Base-by-base conservation (phyloP, 2,329 filamentous ascomycete genomes). In the Aspergillus sp. region DNA sequence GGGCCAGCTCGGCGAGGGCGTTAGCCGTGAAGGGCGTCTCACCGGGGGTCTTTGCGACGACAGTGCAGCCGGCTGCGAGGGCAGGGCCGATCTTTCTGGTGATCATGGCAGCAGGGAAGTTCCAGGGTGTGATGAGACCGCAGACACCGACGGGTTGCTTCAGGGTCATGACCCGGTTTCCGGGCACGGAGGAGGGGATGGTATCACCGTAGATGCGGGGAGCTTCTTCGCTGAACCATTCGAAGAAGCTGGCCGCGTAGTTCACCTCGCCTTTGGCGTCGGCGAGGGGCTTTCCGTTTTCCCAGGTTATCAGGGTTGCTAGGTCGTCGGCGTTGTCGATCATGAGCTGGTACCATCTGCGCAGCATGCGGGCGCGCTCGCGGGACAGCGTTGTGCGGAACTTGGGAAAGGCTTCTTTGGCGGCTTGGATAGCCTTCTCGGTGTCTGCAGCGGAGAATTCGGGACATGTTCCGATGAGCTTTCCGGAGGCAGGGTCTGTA, bases 1-100 rank as follows among this genome's bases (percentile, higher is more conserved):
- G 86, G 8, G 89, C 91, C 41, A 98, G 85, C 77, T 96, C 93
- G 1, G 91, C 91, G 19, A 98, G 78, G 1, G 94, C 94, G 39
- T 96, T 88, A 0, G 92, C 88, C 23, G 93, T 96, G 74, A 94
- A 95, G 0, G 94, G 95, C 1, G 95, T 97, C 81, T 98, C 94
- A 52, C 89, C 88, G 1, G 94, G 93, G 15, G 92, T 90, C 77
- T 99, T 99, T 70, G 88, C 88, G 1, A 98, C 93, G 2, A 96
- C 90, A 0, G 94, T 96, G 79, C 94, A 98, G 60, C 95, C 95
- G n/a, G 92, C 93, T 17, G 95, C 95, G 58, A 98, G 83, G 8
- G 85, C 86, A 5, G 86, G 80, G 1, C 72, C 81, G 36, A 81
- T 77, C 68, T 83, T 83, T 19, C 81, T 72, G 3, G 81, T 82